Conservation (phyloP, 352 stramenopile genomes). For the Phytophthora pini region DNA sequence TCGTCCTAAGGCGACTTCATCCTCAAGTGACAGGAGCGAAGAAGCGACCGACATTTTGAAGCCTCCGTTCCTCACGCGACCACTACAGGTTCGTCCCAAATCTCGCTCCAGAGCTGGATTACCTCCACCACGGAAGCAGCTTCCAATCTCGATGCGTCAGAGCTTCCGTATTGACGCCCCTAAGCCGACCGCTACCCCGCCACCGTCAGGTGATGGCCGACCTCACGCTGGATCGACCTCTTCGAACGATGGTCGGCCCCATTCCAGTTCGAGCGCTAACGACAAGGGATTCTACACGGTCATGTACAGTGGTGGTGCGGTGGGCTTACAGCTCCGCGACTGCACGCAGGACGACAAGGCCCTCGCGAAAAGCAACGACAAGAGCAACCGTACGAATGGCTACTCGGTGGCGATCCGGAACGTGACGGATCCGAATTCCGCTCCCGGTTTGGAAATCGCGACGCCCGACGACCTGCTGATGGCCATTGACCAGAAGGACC, state of each 20-base stretch:
- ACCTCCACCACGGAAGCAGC: slow-evolving; percentile 22
- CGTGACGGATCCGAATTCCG: slow-evolving; percentile 55
- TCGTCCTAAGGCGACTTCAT: slow-evolving; percentile 19
- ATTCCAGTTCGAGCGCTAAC: slow-evolving; percentile 30
- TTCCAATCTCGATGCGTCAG: slow-evolving; percentile 58
- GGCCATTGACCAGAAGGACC: slow-evolving; percentile 66
- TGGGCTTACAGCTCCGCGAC: slow-evolving; percentile 56
- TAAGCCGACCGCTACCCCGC: slow-evolving; percentile 20
- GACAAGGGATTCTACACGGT: slow-evolving; percentile 75
- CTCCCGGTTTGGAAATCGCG: slow-evolving; percentile 60
- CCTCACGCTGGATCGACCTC: slow-evolving; percentile 27
- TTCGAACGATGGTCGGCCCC: slow-evolving; percentile 23
- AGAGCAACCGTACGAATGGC: slow-evolving; percentile 67
- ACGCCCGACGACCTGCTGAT: slow-evolving; percentile 69
- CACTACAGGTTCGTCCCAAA: slow-evolving; percentile 22
- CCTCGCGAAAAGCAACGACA: slow-evolving; percentile 53
- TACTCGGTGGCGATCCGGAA: slow-evolving; percentile 70
- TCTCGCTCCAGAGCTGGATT: slow-evolving; percentile 28
- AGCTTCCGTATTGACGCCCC: slow-evolving; percentile 61
- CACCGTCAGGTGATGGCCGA: slow-evolving; percentile 14
- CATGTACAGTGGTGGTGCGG: slow-evolving; percentile 57
- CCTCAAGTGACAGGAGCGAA: slow-evolving; percentile 19
- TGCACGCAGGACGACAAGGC: slow-evolving; percentile 50
- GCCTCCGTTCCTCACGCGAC: slow-evolving; percentile 27
- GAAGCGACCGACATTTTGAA: slow-evolving; percentile 19